Evolutionary conservation across 345 rosid genomes (phyloP), one percentile per base, ranked within the genome.

Genomic region (Anacardium occidentale): DNA sequence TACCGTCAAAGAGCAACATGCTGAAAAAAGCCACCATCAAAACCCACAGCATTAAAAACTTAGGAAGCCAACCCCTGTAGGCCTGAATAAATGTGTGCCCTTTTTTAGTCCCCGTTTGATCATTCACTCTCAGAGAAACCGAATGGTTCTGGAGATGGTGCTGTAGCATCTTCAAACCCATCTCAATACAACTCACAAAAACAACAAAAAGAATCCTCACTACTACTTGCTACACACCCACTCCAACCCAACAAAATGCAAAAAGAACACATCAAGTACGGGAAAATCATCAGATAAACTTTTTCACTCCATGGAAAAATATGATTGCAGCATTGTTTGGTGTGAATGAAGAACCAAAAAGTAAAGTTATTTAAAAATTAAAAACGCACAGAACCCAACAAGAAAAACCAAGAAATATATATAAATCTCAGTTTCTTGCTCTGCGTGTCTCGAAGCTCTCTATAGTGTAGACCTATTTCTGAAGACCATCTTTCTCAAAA

Each of bases 31-130:
- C 85, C 78, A 88, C 76, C 55, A 75, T 53, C 82, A 88, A 73
- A 44, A 88, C 71, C 88, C 88, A 89, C 18, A 89, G 71, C 69
- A 89, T 20, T 79, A 90, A 59, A 65, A 81, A 60, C 71, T 83
- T 89, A 1, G 90, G 90, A 14, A 95, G 81, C 89, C 89, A 87
- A 45, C 82, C 90, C 83, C 97, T 81, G 75, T 88, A 73, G 0
- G 89, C 66, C 77, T 85, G 91, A 52, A 92, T 86, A 60, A 89
- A 89, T 64, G 95, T 90, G 81, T 84, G 80, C 26, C 91, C 86
- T 57, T 84, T 88, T 62, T 90, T 86, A 25, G 83, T 73, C 76
- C 85, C 88, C 80, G 82, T 82, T 37, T 82, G 91, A 48, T 88
- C 93, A 18, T 75, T 81, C 81, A 87, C 84, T 80, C 79, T 88